Base-by-base conservation (phyloP, 2,329 filamentous ascomycete species). In the Claviceps pusilla region DNA sequence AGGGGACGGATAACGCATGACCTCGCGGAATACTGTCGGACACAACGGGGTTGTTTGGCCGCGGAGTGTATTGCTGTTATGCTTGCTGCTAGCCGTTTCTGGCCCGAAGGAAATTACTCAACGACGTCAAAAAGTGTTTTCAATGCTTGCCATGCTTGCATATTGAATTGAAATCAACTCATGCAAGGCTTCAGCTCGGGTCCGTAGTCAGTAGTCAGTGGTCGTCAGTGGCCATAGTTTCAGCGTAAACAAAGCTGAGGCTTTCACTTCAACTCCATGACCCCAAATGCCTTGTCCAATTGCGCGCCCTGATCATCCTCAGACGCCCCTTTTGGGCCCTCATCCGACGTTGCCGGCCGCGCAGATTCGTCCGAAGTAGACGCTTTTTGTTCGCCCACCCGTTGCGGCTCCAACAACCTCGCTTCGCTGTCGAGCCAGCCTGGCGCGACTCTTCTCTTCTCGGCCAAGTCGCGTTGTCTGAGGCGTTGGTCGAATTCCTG, bases 351-450 rank as follows among this genome's bases (percentile, higher is more conserved):
- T 6, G 33, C 11, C 19, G 16, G 35, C 33, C 39, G 49, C 28
- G 49, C 28, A 24, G 28, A 14, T 12, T 31, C 46, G 43, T 35
- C 57, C 14, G 57, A 61, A 37, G 11, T 6, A 53, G 56, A 59
- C 33, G 59, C 65, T 3, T 59, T 55, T 29, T 68, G 60, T n/a
- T 64, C 62, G 11, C 64, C 61, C 37, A 69, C 70, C 61, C 73
- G 77, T 69, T 85, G 80, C 0, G 87, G 87, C 68, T 86, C 77
- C 52, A 91, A 67, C 50, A 91, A 70, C 53, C 81, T 73, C 51
- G 79, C 77, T 54, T 87, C 83, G 61, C 84, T 86, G 62, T 91
- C 87, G 61, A 91, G 69, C 84, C 86, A 93, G 0, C 87, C 87
- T 0, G 87, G 87, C 11, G 87, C 87, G 19, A 89, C 77, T 54